Conservation (phyloP, 1,139 yeast species). For the Taiozyma sp. region DNA sequence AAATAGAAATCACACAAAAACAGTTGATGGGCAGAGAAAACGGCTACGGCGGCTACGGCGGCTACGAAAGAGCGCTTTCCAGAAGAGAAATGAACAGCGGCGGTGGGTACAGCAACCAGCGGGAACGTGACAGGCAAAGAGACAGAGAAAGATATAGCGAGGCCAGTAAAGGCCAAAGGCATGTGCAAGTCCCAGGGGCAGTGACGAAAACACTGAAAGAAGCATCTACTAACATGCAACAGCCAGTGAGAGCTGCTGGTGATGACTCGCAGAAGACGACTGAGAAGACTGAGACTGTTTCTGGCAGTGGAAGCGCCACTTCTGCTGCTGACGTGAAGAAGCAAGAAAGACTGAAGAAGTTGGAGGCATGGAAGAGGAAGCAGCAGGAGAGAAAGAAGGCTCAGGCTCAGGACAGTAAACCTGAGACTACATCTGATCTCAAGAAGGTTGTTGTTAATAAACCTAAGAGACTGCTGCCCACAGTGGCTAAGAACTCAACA, state of each 20-base stretch:
- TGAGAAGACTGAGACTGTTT: neutral
- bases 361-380: slow-evolving; percentile 39
- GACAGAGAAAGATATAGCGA: neutral
- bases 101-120: neutral
- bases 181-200: slow-evolving; percentile 5
- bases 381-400: slow-evolving; percentile 28
- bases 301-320: neutral
- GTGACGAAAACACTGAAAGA: slow-evolving; percentile 2
- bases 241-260: slow-evolving; percentile 1
- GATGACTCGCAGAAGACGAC: neutral
- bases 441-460: neutral
- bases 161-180: slow-evolving; percentile 7
- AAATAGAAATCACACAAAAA: neutral
- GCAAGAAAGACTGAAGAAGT: slow-evolving; percentile 26
- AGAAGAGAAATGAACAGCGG: neutral
- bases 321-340: slow-evolving; percentile 15
- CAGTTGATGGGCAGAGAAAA: neutral
- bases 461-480: slow-evolving; percentile 1
- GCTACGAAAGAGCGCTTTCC: neutral
- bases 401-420: slow-evolving; percentile 15
- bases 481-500: neutral
- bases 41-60: neutral
- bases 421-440: slow-evolving; percentile 5
- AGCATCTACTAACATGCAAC: slow-evolving; percentile 17
- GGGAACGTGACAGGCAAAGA: neutral